Percentiles rank a stretch among this genome's conserved stretches.
These are phyloP conservation scores for Bipolaris sorokiniana DNA, from an alignment of 2,329 filamentous ascomycete genomes.

Conservation along the genomic window DNA sequence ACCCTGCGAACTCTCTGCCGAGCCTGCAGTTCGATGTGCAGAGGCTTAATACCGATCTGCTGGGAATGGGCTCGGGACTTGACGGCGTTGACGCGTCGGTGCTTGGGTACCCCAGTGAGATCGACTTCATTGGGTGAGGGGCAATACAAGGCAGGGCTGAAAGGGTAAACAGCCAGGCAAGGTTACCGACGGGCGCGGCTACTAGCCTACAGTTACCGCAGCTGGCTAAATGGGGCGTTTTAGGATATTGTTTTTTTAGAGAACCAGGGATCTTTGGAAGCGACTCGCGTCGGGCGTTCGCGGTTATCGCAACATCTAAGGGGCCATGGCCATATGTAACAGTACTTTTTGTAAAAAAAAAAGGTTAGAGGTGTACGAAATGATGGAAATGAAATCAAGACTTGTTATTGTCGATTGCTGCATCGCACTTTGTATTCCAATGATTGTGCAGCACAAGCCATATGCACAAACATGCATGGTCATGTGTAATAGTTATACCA, in stretches of 20 bases:
- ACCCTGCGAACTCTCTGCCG: neutral
- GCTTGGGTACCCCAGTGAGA: constrained; percentile 8
- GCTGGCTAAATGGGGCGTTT: neutral
- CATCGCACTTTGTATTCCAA: no score
- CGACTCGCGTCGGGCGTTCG: neutral
- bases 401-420: no score
- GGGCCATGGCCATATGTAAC: neutral
- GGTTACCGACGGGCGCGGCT: neutral
- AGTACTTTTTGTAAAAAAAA: neutral
- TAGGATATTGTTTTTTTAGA: neutral
- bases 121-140: constrained; percentile 16
- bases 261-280: neutral
- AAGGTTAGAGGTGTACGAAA: no score
- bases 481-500: no score
- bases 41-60: constrained; percentile 5
- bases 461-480: no score
- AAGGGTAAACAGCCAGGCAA: neutral
- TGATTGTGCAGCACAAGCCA: no score
- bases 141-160: no score
- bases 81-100: constrained; percentile 1
- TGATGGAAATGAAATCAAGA: no score
- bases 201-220: neutral
- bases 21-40: neutral
- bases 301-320: neutral
- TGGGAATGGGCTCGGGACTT: constrained; percentile 9